Percentiles rank a stretch among this genome's conserved stretches.
phyloP scores from a whole-genome alignment of 2,329 filamentous ascomycete genomes.

The Aureobasidium sp. region DNA sequence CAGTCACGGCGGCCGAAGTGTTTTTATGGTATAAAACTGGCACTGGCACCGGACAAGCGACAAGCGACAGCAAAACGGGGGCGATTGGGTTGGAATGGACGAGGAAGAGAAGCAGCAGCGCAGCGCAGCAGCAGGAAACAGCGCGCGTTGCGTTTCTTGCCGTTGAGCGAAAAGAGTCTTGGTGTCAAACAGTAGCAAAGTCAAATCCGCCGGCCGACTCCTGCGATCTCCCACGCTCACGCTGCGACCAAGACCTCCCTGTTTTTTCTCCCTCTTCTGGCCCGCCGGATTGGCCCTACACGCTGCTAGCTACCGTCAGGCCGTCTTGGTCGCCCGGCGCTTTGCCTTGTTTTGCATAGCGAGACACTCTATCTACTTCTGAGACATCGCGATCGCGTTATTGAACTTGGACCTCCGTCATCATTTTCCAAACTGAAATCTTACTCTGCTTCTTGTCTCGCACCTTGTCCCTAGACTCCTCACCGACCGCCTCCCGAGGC shows the following conservation, averaged over 20 bases:
- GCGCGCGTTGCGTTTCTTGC: neutral
- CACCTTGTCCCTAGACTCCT: neutral
- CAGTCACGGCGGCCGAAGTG: neutral
- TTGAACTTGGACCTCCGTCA: neutral
- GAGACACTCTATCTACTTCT: constrained; percentile 13
- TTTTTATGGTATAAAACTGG: constrained; percentile 2
- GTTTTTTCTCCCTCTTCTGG: constrained; percentile 1
- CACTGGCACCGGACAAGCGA: neutral
- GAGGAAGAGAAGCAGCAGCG: neutral
- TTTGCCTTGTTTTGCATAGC: constrained; percentile 12
- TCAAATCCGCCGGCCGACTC: constrained; percentile 4
- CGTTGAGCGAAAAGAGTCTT: constrained; percentile 9
- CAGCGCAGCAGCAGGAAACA: neutral
- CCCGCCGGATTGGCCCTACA: constrained; percentile 5
- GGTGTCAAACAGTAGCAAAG: constrained; percentile 14
- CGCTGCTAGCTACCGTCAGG: constrained; percentile 6
- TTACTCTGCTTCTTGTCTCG: constrained; percentile 14
- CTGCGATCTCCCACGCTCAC: constrained; percentile 9
- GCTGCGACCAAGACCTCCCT: neutral
- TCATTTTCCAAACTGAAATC: neutral
- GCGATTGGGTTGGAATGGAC: constrained; percentile 6
- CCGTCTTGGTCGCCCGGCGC: constrained; percentile 5
- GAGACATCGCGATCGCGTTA: constrained; percentile 15
- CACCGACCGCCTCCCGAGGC: neutral
- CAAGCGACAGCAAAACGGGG: neutral